Conservation (phyloP, 768 basidiomycete genomes). For the Boletus rubroflammeus region DNA sequence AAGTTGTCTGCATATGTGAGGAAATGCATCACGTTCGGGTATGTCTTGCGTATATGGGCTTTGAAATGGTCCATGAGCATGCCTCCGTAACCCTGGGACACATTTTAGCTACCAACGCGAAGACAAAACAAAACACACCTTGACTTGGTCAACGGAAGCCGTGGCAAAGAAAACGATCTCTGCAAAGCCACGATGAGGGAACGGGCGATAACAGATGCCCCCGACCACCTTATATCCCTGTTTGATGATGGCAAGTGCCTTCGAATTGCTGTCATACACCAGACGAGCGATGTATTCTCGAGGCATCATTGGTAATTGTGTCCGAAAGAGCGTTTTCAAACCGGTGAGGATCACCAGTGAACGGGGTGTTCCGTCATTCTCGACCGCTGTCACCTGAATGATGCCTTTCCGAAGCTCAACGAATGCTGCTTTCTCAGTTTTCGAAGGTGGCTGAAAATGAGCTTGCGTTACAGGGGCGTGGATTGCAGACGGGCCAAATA, state of each 20-base stretch:
- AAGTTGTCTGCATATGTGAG: constrained; percentile 99
- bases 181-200: constrained; percentile 90
- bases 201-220: constrained; percentile 95
- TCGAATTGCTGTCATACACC: constrained; percentile 91
- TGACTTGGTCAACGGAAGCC: constrained; percentile 94
- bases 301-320: constrained; percentile 98
- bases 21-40: constrained; percentile 90
- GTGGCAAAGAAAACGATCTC: constrained; percentile 99
- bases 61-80: constrained; percentile 99
- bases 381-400: constrained; percentile 80
- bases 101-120: background rate
- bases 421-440: constrained; percentile 73
- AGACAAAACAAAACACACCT: constrained; percentile 48
- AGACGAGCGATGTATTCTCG: constrained; percentile 96
- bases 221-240: constrained; percentile 94
- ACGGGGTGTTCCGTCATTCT: constrained; percentile 73
- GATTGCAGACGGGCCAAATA: background rate
- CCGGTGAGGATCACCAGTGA: constrained; percentile 86
- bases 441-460: constrained; percentile 45
- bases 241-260: constrained; percentile 90
- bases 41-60: constrained; percentile 78
- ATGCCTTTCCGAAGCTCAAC: constrained; percentile 78
- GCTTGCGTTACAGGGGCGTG: background rate
- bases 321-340: constrained; percentile 95
- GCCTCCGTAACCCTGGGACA: constrained; percentile 84